Evolutionary conservation across 441 rosid genomes (phyloP).

Genomic region (Brassica hybrid): DNA sequence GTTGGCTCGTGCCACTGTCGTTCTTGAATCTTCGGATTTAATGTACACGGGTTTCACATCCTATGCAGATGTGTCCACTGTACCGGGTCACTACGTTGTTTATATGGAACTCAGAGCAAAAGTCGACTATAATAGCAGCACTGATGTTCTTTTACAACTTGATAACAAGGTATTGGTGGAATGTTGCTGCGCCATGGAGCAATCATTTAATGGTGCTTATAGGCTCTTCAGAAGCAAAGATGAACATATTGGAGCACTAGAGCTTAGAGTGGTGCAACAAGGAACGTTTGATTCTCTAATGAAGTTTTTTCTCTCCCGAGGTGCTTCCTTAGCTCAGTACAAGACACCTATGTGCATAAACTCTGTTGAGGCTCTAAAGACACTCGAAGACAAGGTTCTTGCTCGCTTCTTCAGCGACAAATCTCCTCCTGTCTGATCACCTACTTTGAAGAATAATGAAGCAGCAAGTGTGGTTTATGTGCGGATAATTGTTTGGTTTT

Average conservation of each 20-base stretch:
- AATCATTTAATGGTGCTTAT: background rate
- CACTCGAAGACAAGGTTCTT: conserved; percentile 3
- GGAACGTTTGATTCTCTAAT: conserved; percentile 1
- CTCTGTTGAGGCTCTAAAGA: background rate
- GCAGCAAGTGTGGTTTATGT: no score
- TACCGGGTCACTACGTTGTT: background rate
- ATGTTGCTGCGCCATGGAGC: conserved; percentile 1
- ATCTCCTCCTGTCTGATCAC: background rate
- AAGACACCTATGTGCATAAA: background rate
- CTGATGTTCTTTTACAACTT: background rate
- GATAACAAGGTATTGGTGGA: background rate
- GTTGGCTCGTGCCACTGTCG: background rate
- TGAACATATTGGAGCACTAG: background rate
- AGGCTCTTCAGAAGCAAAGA: background rate
- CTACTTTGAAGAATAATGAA: no score
- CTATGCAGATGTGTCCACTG: background rate
- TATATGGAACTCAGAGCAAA: background rate
- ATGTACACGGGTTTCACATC: background rate
- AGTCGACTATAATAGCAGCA: background rate
- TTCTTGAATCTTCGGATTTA: background rate
- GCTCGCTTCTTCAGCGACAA: background rate
- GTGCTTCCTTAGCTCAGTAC: background rate
- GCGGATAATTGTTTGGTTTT: no score
- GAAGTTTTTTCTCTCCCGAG: background rate
- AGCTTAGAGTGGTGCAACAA: background rate